Percentiles rank a stretch among this genome's conserved stretches.
Evolutionary conservation across 169 alveolate genomes (phyloP).

Genomic region (Plasmodium yoelii): DNA sequence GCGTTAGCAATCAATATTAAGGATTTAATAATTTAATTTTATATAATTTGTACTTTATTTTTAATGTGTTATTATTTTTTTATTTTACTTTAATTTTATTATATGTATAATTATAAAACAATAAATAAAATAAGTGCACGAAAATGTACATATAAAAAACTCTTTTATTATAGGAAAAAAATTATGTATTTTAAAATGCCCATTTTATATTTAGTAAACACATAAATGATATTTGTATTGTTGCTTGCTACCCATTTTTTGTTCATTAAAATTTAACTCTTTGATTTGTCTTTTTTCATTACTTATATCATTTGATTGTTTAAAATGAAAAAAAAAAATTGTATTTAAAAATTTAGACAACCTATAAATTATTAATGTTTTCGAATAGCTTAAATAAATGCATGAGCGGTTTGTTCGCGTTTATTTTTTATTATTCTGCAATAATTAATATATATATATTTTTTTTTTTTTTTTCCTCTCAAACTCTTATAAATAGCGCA

Average conservation of each 20-base stretch:
- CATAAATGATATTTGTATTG: conserved; percentile 23
- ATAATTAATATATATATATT: conserved; percentile 1
- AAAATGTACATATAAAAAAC: not conserved
- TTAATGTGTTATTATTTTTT: not conserved
- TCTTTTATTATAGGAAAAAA: conserved; percentile 7
- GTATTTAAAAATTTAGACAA: conserved; percentile 21
- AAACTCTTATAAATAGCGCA: conserved; percentile 8
- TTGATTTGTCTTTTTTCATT: conserved; percentile 4
- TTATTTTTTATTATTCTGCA: not conserved
- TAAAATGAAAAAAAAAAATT: too few relatives aligned
- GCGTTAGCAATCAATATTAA: too few relatives aligned
- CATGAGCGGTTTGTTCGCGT: conserved; percentile 2
- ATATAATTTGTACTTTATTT: not conserved
- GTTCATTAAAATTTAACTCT: not conserved
- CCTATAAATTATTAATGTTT: conserved; percentile 22
- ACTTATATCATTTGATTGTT: not conserved
- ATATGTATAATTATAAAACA: too few relatives aligned
- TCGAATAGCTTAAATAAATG: conserved; percentile 1
- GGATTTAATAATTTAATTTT: not conserved
- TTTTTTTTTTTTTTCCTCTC: not conserved
- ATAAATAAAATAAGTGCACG: too few relatives aligned
- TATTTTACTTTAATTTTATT: too few relatives aligned
- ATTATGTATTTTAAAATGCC: not conserved
- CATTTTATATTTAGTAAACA: conserved; percentile 27
- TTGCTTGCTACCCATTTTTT: not conserved